Conservation (phyloP, 345 rosid species). For the Balakata baccata region DNA sequence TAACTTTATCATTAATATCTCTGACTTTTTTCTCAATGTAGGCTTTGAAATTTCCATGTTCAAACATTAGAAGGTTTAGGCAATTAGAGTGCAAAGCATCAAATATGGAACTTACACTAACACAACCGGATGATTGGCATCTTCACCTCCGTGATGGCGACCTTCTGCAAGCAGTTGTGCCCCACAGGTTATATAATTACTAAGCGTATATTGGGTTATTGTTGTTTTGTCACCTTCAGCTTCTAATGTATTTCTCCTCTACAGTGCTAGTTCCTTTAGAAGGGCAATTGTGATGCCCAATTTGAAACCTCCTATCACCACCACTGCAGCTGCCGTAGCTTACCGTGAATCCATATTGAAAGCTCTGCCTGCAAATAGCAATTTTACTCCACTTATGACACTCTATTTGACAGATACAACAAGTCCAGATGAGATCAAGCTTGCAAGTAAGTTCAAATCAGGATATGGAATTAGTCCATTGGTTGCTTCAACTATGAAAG, state of each 20-base stretch:
- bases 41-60: constrained; percentile 10
- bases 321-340: constrained; percentile 68
- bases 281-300: constrained; percentile 96
- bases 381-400: constrained; percentile 88
- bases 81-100: constrained; percentile 19
- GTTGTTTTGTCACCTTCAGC: background rate
- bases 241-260: background rate
- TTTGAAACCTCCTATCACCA: constrained; percentile 78
- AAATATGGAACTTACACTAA: constrained; percentile 63
- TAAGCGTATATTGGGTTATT: background rate
- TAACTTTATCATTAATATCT: no score
- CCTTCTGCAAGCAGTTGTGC: constrained; percentile 63
- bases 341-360: constrained; percentile 60
- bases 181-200: constrained; percentile 51
- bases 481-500: background rate
- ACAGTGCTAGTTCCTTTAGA: constrained; percentile 64
- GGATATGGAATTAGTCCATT: background rate
- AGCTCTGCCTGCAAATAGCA: constrained; percentile 48
- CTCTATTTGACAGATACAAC: constrained; percentile 91
- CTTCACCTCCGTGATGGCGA: constrained; percentile 80
- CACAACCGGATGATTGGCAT: constrained; percentile 86
- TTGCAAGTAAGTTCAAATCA: constrained; percentile 56
- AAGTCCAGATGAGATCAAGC: constrained; percentile 78
- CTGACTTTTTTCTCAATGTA: background rate
- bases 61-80: background rate